Evolutionary conservation across 805 yeast genomes (phyloP).

Genomic region (Nakazawaea peltata): DNA sequence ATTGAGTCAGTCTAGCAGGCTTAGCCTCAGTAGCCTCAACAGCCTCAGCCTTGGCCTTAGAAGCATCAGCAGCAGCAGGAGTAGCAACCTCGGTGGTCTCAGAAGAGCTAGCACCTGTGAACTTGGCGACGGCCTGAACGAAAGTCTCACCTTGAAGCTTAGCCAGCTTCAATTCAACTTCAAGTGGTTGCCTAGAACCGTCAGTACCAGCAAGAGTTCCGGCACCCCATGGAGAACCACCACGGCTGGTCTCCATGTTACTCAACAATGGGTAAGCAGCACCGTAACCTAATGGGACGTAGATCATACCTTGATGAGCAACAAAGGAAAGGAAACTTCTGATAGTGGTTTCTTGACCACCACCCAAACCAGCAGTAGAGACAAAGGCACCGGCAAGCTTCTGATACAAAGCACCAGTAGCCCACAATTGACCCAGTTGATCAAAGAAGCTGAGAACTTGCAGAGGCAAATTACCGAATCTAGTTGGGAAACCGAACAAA

Average conservation of each 20-base stretch:
- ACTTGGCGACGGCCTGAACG: slow-evolving; percentile 34
- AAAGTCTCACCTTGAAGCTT: slow-evolving; percentile 60
- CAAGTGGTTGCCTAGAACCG: slow-evolving; percentile 63
- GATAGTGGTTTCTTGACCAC: slow-evolving; percentile 62
- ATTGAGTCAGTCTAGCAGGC: slow-evolving; percentile 1
- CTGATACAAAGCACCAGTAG: slow-evolving; percentile 57
- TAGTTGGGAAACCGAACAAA: slow-evolving; percentile 73
- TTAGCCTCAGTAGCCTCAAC: not conserved
- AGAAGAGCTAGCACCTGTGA: slow-evolving; percentile 9
- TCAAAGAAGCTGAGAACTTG: slow-evolving; percentile 76
- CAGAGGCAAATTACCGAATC: slow-evolving; percentile 69
- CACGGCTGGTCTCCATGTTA: slow-evolving; percentile 60
- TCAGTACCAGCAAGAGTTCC: slow-evolving; percentile 71
- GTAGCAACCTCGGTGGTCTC: not conserved
- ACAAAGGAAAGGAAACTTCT: slow-evolving; percentile 49
- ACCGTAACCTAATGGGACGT: slow-evolving; percentile 69
- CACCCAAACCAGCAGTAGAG: slow-evolving; percentile 67
- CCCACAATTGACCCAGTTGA: slow-evolving; percentile 72
- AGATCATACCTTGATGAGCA: slow-evolving; percentile 72
- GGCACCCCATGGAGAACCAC: slow-evolving; percentile 86
- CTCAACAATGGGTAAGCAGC: slow-evolving; percentile 46
- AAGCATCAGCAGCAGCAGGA: not conserved
- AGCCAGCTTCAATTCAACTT: slow-evolving; percentile 59
- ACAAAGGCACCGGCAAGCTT: slow-evolving; percentile 70
- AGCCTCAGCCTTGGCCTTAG: not conserved